These are phyloP conservation scores for Volvox africanus DNA, from an alignment of 139 green algal species.

Conservation along the genomic window DNA sequence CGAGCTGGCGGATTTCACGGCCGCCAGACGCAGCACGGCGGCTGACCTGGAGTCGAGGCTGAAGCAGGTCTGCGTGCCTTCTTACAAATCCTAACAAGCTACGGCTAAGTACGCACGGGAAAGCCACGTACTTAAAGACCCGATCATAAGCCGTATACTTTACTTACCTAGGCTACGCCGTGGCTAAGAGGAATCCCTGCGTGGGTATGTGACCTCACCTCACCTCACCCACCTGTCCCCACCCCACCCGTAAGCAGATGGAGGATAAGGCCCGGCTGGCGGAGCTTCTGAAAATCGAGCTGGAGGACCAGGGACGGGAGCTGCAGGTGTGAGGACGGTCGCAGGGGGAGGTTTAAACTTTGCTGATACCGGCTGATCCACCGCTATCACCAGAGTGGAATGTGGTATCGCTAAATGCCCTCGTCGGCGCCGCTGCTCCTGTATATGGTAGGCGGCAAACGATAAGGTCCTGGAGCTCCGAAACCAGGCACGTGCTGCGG, in stretches of 20 bases:
- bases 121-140: no score
- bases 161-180: no score
- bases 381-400: no score
- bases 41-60: neutral
- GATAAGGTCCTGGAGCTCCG: constrained; percentile 1
- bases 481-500: neutral
- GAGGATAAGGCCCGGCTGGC: constrained; percentile 33
- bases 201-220: no score
- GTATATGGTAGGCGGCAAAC: neutral
- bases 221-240: no score
- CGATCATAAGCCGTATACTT: no score
- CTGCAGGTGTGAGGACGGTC: neutral
- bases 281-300: constrained; percentile 10
- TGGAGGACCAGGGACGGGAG: neutral
- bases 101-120: no score
- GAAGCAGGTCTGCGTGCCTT: neutral
- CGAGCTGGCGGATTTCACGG: constrained; percentile 3
- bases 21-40: neutral
- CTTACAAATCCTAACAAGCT: no score
- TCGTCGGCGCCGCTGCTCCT: no score
- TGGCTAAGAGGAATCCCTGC: no score
- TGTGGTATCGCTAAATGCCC: no score
- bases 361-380: no score
- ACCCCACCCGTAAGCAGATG: neutral
- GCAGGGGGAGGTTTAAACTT: neutral